Evolutionary conservation across 441 rosid species (phyloP).

Genomic region (Pelargonium cotyledonis): DNA sequence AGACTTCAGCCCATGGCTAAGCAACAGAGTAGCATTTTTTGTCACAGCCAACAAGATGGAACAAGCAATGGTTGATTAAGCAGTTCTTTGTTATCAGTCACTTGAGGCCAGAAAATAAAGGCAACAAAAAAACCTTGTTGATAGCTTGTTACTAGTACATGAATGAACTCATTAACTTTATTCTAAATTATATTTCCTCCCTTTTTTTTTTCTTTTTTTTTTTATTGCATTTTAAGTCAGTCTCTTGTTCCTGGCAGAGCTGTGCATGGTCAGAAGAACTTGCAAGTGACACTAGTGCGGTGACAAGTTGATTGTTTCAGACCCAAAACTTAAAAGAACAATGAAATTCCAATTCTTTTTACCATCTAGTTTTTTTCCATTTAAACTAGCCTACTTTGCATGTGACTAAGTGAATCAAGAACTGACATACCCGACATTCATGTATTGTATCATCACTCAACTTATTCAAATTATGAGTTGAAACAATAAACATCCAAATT

Average conservation of each 20-base stretch:
- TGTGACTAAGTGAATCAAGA: not conserved
- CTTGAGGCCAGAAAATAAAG: not conserved
- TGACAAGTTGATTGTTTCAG: not conserved
- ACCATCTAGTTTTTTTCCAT: not conserved
- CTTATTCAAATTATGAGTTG: no score
- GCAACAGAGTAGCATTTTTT: not conserved
- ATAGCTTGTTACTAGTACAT: not conserved
- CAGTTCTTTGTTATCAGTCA: not conserved
- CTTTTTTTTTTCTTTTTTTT: no score
- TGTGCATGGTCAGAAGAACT: not conserved
- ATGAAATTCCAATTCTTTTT: not conserved
- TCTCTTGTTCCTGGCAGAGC: not conserved
- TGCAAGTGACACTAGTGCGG: not conserved
- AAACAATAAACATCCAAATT: not conserved
- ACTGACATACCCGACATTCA: not conserved
- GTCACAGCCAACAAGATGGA: not conserved
- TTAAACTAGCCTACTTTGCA: not conserved
- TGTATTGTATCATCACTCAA: not conserved
- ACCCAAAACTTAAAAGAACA: not conserved
- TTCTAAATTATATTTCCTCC: no score
- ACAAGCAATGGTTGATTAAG: not conserved
- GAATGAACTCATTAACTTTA: no score
- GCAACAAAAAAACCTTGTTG: no score
- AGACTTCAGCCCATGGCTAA: not conserved
- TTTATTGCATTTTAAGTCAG: not conserved